Evolutionary conservation across 2,329 filamentous ascomycete genomes (phyloP), one percentile per base, ranked within the genome.

Genomic region (Xylaria sp.): DNA sequence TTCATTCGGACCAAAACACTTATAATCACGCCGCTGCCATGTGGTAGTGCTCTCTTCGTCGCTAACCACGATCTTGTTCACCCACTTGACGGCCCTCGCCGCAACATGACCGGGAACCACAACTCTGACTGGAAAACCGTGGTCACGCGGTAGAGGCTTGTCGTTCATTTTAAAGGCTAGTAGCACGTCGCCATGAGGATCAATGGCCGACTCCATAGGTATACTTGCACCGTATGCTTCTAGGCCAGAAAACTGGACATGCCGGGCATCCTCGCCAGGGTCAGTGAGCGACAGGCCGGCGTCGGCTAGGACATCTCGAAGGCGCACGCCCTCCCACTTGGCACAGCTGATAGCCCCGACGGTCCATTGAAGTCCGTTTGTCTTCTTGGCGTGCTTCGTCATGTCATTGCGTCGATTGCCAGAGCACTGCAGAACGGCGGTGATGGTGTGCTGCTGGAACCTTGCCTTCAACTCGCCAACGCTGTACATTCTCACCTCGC

Each of bases 151-250:
- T 1, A 92, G 80, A 0, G 87, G 82, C 66, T 85, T 76, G 59
- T 87, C 89, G 70, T 92, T 92, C 90, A 92, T 92, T 57, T 84
- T 83, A 72, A 88, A 91, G 0, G 90, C 90, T 0, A 92, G 81
- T 32, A 92, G 80, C 6, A 92, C 90, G 71, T 92, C 90, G 62
- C 86, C 87, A 42, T 84, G 83, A 0, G 86, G 86, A 59, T 90
- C 88, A 21, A 90, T 77, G 0, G 86, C 86, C 25, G 88, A 85
- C 40, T 83, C 80, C 58, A 91, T 82, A 0, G 89, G 88, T 54
- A 91, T 90, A 44, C 85, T 90, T 16, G 88, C 83, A 66, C 85
- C 85, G 75, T 90, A 90, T 16, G 88, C 87, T 76, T 91, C 88
- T 57, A 87, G 79, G 13, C 86, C 87, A 9, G 84, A 81, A 73